Evolutionary conservation across 1,284 basidiomycete genomes (phyloP), one percentile per base, ranked within the genome.

Genomic region (Papiliotrema laurentii): DNA sequence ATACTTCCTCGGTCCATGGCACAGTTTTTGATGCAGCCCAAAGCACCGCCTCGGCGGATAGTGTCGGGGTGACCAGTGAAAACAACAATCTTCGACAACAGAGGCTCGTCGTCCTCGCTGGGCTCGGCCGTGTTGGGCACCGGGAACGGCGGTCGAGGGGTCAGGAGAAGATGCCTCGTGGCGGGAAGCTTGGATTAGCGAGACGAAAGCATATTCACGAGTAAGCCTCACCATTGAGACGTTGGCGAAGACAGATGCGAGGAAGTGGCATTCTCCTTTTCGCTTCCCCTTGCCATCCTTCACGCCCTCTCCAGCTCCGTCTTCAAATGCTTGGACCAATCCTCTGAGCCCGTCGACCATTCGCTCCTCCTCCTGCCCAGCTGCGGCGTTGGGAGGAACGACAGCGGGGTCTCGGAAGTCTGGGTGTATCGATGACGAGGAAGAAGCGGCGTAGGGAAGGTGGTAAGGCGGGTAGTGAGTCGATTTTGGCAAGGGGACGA

Each of bases 221-320:
- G n/a, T 5, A 30, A 16, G 21, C 4, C 81, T 59, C 63, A 91
- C 90, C 61, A 83, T 81, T 37, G 82, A 86, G 45, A 94, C 72
- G 68, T 97, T 96, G 14, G 90, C 90, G 68, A 96, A 93, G 4
- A 94, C 90, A 51, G 85, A 89, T 0, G 90, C 83, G 16, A 96
- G 76, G 73, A 96, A 97, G 73, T 96, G 86, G 28, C 93, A 78
- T 51, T 84, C 79, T 33, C 81, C 86, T 72, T 89, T 90, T 37
- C 87, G 50, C 50, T 70, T 70, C 11, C 65, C 67, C 51, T 71
- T 69, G 71, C 60, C 75, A 64, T 68, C 82, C 31, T 71, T 72
- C 1, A 78, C 75, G 13, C 78, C 78, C 7, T 79, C 76, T 0
- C 79, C 73, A 0, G 84, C 85, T 2, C 84, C 85, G 63, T 87